Percentiles rank a stretch among this genome's conserved stretches.
Evolutionary conservation across 2,329 filamentous ascomycete species (phyloP).

Genomic region (Fusarium solani-melongenae): DNA sequence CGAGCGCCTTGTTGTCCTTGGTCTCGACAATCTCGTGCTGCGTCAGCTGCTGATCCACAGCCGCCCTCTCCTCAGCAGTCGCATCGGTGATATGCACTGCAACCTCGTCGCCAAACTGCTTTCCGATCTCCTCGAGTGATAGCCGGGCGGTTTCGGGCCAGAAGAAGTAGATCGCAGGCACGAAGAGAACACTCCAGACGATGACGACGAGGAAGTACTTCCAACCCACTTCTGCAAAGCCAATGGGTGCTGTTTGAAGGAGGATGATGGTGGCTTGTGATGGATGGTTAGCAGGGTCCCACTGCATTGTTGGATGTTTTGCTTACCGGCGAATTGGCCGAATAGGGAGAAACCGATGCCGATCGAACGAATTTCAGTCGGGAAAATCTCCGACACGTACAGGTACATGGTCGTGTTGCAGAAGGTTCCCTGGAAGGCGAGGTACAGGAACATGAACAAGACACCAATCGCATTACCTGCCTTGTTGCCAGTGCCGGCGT

Average conservation of each 20-base stretch:
- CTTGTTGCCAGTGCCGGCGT: slow-evolving; percentile 50
- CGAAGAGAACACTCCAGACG: slow-evolving; percentile 50
- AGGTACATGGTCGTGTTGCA: slow-evolving; percentile 55
- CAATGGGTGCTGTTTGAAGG: slow-evolving; percentile 53
- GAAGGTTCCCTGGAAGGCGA: slow-evolving; percentile 59
- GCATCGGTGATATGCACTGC: slow-evolving; percentile 58
- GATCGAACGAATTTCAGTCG: slow-evolving; percentile 61
- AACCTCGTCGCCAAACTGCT: slow-evolving; percentile 59
- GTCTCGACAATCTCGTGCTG: neutral
- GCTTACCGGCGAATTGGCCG: slow-evolving; percentile 56
- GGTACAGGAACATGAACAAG: slow-evolving; percentile 59
- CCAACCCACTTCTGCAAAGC: slow-evolving; percentile 58
- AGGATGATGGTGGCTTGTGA: slow-evolving; percentile 54
- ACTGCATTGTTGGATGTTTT: neutral
- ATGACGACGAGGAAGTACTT: slow-evolving; percentile 63
- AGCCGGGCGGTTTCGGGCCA: slow-evolving; percentile 47
- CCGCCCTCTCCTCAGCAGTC: slow-evolving; percentile 45
- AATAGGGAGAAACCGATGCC: slow-evolving; percentile 64
- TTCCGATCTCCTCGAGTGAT: slow-evolving; percentile 55
- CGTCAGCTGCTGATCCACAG: slow-evolving; percentile 17
- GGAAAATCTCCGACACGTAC: slow-evolving; percentile 53
- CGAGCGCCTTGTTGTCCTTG: neutral
- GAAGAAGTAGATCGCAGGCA: slow-evolving; percentile 47
- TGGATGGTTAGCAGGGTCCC: neutral
- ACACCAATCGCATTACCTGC: slow-evolving; percentile 54